phyloP scores from a whole-genome alignment of 108 stramenopile species.

The Cyclotella kingstonii region DNA sequence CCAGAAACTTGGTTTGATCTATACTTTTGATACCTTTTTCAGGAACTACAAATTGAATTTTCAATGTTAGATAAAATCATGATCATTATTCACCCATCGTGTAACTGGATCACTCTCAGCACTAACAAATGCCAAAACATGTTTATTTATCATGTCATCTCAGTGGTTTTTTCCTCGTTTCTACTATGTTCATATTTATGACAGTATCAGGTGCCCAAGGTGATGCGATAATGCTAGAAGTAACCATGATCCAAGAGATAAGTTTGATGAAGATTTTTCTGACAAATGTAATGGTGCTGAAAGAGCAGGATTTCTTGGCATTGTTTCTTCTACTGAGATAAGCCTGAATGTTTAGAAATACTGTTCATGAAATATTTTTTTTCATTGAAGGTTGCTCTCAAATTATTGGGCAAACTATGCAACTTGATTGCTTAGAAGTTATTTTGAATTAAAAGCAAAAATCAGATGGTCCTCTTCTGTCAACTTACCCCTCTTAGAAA shows the following conservation, averaged over 20 bases:
- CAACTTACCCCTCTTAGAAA: conserved; percentile 9
- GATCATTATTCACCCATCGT: too few species aligned
- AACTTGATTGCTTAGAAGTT: neutral
- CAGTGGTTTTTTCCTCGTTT: too few species aligned
- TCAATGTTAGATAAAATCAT: too few species aligned
- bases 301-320: neutral
- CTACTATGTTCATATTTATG: too few species aligned
- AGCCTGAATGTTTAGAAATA: conserved; percentile 8
- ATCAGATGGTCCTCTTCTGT: neutral
- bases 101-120: too few species aligned
- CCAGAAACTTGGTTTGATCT: too few species aligned
- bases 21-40: too few species aligned
- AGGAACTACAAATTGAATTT: too few species aligned
- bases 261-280: conserved; percentile 5
- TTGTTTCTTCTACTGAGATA: conserved; percentile 18
- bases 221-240: conserved; percentile 1
- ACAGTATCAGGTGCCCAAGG: conserved; percentile 7
- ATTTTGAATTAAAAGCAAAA: neutral
- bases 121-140: too few species aligned
- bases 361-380: neutral
- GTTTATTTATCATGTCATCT: too few species aligned
- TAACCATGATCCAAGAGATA: conserved; percentile 13
- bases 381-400: too few species aligned
- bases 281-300: neutral
- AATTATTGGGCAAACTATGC: neutral